phyloP scores from a whole-genome alignment of 2,329 filamentous ascomycete genomes.

The Aspergillus nomiae region DNA sequence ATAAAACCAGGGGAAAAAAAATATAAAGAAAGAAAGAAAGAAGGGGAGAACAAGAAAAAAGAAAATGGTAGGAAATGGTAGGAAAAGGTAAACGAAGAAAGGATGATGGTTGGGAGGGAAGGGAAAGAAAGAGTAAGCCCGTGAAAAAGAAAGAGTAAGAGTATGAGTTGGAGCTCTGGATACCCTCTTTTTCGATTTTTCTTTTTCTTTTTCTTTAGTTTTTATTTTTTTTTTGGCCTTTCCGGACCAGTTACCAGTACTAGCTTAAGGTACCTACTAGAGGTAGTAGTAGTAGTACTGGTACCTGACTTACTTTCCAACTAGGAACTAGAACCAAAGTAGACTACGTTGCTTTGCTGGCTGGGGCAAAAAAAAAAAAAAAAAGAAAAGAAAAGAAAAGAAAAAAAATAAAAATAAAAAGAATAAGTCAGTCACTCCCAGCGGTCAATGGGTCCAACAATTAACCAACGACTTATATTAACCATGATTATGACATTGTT shows the following conservation, averaged over 20 bases:
- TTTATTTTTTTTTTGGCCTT: background rate
- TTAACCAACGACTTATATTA: background rate
- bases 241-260: background rate
- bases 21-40: background rate
- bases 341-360: conserved; percentile 1
- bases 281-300: background rate
- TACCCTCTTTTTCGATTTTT: background rate
- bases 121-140: background rate
- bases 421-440: background rate
- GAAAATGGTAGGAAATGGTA: background rate
- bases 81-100: background rate
- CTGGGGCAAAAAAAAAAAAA: background rate
- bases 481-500: background rate
- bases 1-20: conserved; percentile 15
- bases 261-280: background rate
- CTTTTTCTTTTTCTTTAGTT: background rate
- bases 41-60: conserved; percentile 4
- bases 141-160: background rate
- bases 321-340: background rate
- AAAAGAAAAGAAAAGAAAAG: background rate
- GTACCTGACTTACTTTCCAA: background rate
- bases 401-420: background rate
- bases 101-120: conserved; percentile 2
- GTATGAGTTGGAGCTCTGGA: conserved; percentile 1
- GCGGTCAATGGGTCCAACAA: background rate